Base-by-base conservation (phyloP, 495 filamentous ascomycete species). In the Podospora conica region DNA sequence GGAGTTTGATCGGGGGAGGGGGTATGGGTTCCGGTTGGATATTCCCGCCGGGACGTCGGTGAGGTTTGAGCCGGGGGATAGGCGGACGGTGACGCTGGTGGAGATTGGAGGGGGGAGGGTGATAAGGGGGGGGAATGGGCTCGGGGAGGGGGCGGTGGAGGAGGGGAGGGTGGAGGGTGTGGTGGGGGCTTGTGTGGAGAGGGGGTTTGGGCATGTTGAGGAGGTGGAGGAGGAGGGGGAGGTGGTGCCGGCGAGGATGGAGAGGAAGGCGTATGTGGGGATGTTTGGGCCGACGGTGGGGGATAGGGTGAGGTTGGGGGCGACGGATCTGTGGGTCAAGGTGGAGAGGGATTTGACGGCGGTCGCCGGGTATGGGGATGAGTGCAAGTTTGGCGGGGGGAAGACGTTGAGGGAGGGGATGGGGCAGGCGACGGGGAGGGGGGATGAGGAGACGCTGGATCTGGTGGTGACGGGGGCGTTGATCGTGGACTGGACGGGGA, bases 271-370 rank as follows among this genome's bases (percentile, higher is more conserved):
- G 11, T 98, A 98, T 74, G 82, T 83, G 59, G 82, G 84, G 63
- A 96, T 97, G 91, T 98, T 96, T 78, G 95, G 95, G 5, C 96
- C 95, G 9, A 97, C 93, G 9, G 88, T 86, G 7, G 95, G 93
- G 15, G 95, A 98, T 76, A 67, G 88, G 27, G 87, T 98, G 18
- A 79, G 92, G 29, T 75, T 98, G 31, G 95, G 92, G 0, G 81
- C 85, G 65, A 98, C 95, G 8, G 88, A 96, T 71, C 82, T 98
- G 15, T 98, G 94, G 93, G 81, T 98, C 65, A 86, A 87, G 77
- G 90, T 98, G 11, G 96, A 98, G 81, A 91, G 88, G 69, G 96
- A 98, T 74, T 78, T 86, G 63, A 92, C 92, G 5, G 79, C n/a
- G n/a, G n/a, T n/a, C n/a, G n/a, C n/a, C n/a, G n/a, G 80, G 12